Evolutionary conservation across 306 rosid genomes (phyloP).

Genomic region (Macrotyloma uniflorum): DNA sequence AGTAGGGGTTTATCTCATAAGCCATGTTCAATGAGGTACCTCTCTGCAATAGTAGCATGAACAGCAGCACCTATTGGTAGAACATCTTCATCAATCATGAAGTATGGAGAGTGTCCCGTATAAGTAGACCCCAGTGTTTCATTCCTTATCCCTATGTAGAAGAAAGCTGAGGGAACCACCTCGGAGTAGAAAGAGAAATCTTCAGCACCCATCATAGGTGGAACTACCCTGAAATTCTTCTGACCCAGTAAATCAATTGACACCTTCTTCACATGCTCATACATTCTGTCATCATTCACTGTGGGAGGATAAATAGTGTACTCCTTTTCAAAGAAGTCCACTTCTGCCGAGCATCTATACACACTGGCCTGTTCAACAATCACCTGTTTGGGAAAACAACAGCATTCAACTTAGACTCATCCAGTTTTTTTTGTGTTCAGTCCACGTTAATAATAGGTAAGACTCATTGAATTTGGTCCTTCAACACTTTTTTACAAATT

Average conservation of each 20-base stretch:
- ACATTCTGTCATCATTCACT: slow-evolving; percentile 80
- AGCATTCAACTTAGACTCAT: background rate
- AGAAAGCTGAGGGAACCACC: slow-evolving; percentile 78
- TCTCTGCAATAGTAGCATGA: slow-evolving; percentile 88
- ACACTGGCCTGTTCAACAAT: slow-evolving; percentile 87
- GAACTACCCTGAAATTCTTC: slow-evolving; percentile 72
- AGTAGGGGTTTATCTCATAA: background rate
- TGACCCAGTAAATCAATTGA: slow-evolving; percentile 71
- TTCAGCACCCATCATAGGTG: slow-evolving; percentile 98
- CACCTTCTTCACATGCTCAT: slow-evolving; percentile 87
- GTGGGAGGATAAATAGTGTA: slow-evolving; percentile 89
- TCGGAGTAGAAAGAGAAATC: slow-evolving; percentile 86
- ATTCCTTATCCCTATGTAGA: slow-evolving; percentile 78
- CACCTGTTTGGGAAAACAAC: slow-evolving; percentile 55
- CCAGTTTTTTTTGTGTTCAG: too few species aligned
- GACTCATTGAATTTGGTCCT: too few species aligned
- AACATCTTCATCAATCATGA: slow-evolving; percentile 86
- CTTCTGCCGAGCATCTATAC: slow-evolving; percentile 73
- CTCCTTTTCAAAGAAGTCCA: slow-evolving; percentile 83
- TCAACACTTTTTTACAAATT: too few species aligned
- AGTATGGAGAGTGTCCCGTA: slow-evolving; percentile 92
- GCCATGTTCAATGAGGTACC: slow-evolving; percentile 71
- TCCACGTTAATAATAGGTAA: too few species aligned
- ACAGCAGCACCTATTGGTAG: slow-evolving; percentile 80
- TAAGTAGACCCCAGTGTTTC: slow-evolving; percentile 87